phyloP scores from a whole-genome alignment of 164 flowering plant species.

The Akebia trifoliata region DNA sequence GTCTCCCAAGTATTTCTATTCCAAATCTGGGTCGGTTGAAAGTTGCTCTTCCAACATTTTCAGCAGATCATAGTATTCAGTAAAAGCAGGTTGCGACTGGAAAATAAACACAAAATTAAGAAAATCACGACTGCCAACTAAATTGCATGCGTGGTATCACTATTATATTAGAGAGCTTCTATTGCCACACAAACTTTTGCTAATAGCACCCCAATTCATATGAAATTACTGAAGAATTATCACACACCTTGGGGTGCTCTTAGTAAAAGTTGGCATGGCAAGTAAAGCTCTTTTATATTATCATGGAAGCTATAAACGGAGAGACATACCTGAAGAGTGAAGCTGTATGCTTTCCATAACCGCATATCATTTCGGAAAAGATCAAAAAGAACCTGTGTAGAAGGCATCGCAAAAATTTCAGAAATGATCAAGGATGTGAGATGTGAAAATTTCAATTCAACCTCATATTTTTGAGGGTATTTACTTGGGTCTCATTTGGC shows the following conservation, averaged over 20 bases:
- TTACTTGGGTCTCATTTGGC: too few relatives aligned
- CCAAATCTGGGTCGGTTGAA: slow-evolving; percentile 29
- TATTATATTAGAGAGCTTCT: too few relatives aligned
- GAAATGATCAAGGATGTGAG: neutral
- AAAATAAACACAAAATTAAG: slow-evolving; percentile 6
- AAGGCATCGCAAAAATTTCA: neutral
- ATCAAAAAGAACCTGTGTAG: slow-evolving; percentile 74
- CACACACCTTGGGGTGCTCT: too few relatives aligned
- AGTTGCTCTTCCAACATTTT: slow-evolving; percentile 70
- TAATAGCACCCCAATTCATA: too few relatives aligned
- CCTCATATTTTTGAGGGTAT: too few relatives aligned
- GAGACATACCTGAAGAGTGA: slow-evolving; percentile 65
- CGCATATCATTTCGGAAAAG: slow-evolving; percentile 79
- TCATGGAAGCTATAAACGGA: neutral
- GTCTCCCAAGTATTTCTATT: too few relatives aligned
- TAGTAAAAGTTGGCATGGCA: too few relatives aligned
- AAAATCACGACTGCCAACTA: neutral
- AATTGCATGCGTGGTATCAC: neutral
- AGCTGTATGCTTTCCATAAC: slow-evolving; percentile 80
- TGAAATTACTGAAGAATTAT: neutral
- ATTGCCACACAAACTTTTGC: too few relatives aligned
- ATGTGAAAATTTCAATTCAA: neutral
- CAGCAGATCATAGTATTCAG: slow-evolving; percentile 71
- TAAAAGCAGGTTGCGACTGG: slow-evolving; percentile 72
- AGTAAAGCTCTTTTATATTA: too few relatives aligned